Base-by-base conservation (phyloP, 2,329 filamentous ascomycete species). In the Fusarium siculi region DNA sequence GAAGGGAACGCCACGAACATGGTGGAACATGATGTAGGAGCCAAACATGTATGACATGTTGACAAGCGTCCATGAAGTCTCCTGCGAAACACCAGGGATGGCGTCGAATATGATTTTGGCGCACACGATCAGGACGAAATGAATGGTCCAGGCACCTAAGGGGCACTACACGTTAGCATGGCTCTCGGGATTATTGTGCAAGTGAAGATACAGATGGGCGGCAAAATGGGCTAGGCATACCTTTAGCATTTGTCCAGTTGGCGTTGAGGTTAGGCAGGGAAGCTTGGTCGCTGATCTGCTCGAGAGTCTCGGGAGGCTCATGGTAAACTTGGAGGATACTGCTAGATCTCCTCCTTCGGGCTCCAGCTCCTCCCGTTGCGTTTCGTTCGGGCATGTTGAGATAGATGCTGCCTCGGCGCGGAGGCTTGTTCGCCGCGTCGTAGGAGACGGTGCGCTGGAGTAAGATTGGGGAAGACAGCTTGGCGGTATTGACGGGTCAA, bases 21-120 rank as follows among this genome's bases (percentile, higher is more conserved):
- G 97, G 85, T 99, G 96, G 85, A 99, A 99, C 96, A 99, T 99
- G 83, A 99, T 90, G 84, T 98, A 99, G 46, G 96, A 98, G 79
- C 95, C 95, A 80, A 96, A 93, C 95, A 98, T 98, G 88, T 99
- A 99, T 57, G 95, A 95, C 83, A 98, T 97, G 84, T 99, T 99
- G 83, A 95, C 97, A 76, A 99, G 87, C 16, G 96, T 99, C 96
- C 96, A 99, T 70, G 96, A 98, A 44, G 95, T 97, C 85, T 99
- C 96, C 84, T 98, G 96, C 39, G 96, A 97, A 77, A 98, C 93
- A 76, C 95, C 95, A 23, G 96, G 96, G 71, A 99, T 93, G 80
- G 97, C 96, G 84, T 98, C 95, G 87, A 96, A 99, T 79, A 99
- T 90, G 80, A 99, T 96, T 86, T 99, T 99, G 81, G 97, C 90